Evolutionary conservation across 225 moss, liverwort and hornwort genomes (phyloP).

Genomic region (Marchantia paleacea): DNA sequence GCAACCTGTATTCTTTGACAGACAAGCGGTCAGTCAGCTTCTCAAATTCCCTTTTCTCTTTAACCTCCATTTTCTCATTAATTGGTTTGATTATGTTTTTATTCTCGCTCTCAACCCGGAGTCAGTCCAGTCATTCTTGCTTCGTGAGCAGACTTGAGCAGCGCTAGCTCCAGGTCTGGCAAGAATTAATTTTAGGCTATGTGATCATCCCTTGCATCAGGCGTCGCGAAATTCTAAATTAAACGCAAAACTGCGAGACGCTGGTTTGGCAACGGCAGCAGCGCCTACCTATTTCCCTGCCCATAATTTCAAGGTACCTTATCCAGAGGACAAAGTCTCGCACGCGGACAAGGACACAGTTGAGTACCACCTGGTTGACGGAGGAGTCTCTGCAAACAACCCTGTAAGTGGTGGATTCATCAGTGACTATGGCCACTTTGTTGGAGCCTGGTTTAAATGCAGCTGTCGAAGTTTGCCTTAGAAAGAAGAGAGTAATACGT

Average conservation of each 20-base stretch:
- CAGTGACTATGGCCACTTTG: no score
- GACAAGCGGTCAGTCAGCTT: background rate
- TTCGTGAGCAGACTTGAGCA: no score
- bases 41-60: no score
- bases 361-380: constrained; percentile 59
- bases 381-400: constrained; percentile 59
- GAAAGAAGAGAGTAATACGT: background rate
- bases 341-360: constrained; percentile 15
- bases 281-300: constrained; percentile 63
- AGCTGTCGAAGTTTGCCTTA: no score
- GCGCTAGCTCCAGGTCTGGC: no score
- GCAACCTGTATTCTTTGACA: background rate
- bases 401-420: constrained; percentile 30
- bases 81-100: no score
- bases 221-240: background rate
- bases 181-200: no score
- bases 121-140: no score
- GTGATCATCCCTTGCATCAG: no score
- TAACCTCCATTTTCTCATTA: no score
- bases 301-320: constrained; percentile 42
- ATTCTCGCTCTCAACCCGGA: no score
- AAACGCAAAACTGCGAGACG: constrained; percentile 43
- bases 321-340: constrained; percentile 6
- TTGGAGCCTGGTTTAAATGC: no score
- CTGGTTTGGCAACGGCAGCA: constrained; percentile 56